phyloP scores from a whole-genome alignment of 495 filamentous ascomycete genomes.

The Talaromyces thailandensis region DNA sequence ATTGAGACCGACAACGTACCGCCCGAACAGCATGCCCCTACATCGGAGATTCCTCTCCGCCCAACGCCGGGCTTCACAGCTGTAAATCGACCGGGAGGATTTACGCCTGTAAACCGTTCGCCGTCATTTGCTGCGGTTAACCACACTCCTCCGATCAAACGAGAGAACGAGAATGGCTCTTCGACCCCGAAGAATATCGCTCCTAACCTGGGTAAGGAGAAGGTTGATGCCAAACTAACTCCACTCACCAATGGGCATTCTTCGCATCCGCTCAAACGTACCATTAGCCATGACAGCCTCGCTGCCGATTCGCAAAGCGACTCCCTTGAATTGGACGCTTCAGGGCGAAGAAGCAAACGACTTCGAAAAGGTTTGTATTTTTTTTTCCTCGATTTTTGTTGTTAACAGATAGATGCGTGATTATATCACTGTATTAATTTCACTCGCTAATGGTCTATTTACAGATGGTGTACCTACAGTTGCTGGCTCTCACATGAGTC shows the following conservation, averaged over 20 bases:
- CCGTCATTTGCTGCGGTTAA: conserved; percentile 48
- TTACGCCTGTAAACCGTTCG: conserved; percentile 63
- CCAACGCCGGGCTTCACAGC: conserved; percentile 67
- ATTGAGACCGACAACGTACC: conserved; percentile 40
- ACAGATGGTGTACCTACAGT: conserved; percentile 80
- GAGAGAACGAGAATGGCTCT: conserved; percentile 39
- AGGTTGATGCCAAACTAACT: conserved; percentile 30
- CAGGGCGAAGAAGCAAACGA: conserved; percentile 83
- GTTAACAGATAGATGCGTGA: not conserved
- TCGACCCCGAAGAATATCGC: conserved; percentile 30
- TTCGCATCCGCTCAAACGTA: conserved; percentile 64
- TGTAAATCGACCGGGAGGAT: conserved; percentile 60
- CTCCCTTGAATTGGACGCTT: conserved; percentile 56
- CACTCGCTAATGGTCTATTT: conserved; percentile 13
- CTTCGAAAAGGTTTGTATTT: conserved; percentile 72
- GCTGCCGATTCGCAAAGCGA: conserved; percentile 48
- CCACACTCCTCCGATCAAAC: conserved; percentile 36
- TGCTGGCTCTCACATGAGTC: conserved; percentile 92
- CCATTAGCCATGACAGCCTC: conserved; percentile 65
- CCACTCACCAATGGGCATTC: conserved; percentile 49
- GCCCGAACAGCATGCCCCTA: conserved; percentile 26
- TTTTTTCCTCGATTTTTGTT: not conserved
- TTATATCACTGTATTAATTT: conserved; percentile 1
- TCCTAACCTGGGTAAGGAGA: conserved; percentile 20
- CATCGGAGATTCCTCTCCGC: conserved; percentile 41